phyloP scores from a whole-genome alignment of 2,329 filamentous ascomycete species.

The Xylaria sp. region DNA sequence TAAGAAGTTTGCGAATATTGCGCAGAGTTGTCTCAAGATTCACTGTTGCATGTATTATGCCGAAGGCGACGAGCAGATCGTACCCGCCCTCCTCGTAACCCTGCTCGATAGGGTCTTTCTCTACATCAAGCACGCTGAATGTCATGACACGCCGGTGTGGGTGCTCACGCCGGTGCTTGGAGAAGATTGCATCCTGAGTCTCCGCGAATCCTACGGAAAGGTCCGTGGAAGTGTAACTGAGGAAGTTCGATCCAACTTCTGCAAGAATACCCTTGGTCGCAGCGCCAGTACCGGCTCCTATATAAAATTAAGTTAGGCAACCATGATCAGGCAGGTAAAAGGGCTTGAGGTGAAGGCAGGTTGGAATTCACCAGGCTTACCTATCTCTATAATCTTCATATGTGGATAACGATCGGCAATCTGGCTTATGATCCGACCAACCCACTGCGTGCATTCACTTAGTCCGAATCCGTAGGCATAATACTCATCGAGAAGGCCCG shows the following conservation, averaged over 20 bases:
- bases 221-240: slow-evolving; percentile 55
- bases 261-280: slow-evolving; percentile 51
- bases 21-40: slow-evolving; percentile 10
- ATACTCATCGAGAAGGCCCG: slow-evolving; percentile 33
- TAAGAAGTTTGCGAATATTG: slow-evolving; percentile 41
- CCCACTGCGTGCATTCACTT: slow-evolving; percentile 1
- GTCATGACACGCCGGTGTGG: slow-evolving; percentile 5
- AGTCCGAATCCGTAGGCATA: slow-evolving; percentile 27
- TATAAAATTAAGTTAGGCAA: not conserved
- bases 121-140: slow-evolving; percentile 13
- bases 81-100: slow-evolving; percentile 18
- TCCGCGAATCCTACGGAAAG: slow-evolving; percentile 53
- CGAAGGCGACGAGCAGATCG: slow-evolving; percentile 25
- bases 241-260: slow-evolving; percentile 39
- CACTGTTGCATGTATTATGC: slow-evolving; percentile 26
- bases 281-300: slow-evolving; percentile 53
- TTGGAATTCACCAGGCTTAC: slow-evolving; percentile 6
- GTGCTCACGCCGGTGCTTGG: slow-evolving; percentile 37
- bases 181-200: slow-evolving; percentile 47
- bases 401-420: slow-evolving; percentile 31
- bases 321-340: not conserved
- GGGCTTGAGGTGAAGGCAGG: not conserved
- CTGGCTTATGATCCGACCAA: slow-evolving; percentile 25
- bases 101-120: slow-evolving; percentile 24
- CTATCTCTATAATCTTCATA: slow-evolving; percentile 35